Conservation (phyloP, 495 filamentous ascomycete genomes). For the Corynascus novoguineensis region DNA sequence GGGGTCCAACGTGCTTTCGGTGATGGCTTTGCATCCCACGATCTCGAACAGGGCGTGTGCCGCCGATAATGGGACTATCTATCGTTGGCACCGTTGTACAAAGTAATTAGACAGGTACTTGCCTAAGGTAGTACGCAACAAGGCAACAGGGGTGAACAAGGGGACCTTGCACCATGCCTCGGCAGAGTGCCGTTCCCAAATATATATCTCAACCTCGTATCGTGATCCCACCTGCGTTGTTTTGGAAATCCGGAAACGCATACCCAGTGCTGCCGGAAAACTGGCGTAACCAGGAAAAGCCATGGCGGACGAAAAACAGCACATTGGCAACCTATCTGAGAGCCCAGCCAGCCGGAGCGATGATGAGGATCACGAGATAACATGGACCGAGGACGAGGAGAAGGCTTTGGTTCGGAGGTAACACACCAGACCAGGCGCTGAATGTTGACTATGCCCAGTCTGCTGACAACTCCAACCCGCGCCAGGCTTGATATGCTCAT, state of each 20-base stretch:
- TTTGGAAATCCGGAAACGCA: neutral
- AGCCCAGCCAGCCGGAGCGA: conserved; percentile 21
- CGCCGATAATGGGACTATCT: too few species aligned
- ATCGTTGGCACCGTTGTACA: neutral
- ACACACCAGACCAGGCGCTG: too few species aligned
- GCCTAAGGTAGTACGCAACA: too few species aligned
- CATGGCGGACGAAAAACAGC: conserved; percentile 25
- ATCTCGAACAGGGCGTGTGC: too few species aligned
- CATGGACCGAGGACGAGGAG: conserved; percentile 37
- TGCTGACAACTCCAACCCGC: neutral
- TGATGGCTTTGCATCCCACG: neutral
- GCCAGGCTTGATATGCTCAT: conserved; percentile 47
- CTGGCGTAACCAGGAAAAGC: neutral
- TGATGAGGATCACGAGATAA: conserved; percentile 22
- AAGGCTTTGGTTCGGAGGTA: conserved; percentile 32
- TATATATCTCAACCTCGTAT: too few species aligned
- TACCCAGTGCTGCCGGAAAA: too few species aligned
- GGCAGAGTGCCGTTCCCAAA: too few species aligned
- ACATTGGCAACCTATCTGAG: conserved; percentile 12
- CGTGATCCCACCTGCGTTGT: neutral
- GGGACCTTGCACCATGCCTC: too few species aligned
- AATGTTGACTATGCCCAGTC: too few species aligned
- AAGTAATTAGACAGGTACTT: neutral
- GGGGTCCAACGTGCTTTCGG: neutral
- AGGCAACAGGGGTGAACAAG: too few species aligned